Base-by-base conservation (phyloP, 78 protist species). In the Cavenderia fasciculata region DNA sequence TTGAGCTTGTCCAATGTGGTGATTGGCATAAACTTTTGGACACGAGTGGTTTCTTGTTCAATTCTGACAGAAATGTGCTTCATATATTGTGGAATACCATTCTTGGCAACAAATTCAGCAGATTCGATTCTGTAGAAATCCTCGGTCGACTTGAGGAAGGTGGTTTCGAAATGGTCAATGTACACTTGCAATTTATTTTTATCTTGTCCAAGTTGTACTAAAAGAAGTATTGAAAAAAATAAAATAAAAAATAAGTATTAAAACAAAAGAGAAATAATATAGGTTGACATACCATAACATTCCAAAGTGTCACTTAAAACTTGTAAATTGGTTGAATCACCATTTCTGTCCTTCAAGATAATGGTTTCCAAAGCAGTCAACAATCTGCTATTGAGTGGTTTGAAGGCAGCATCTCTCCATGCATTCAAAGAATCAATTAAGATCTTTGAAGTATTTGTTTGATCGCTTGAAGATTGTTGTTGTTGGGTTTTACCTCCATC, bases 121-220 rank as follows among this genome's bases (percentile, higher is more conserved):
- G 94, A 88, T 59, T 88, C 94, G 11, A 44, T 21, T 49, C 56
- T 72, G 49, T 72, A 88, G 40, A 77, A 88, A 4, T 40, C 36
- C 61, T 74, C 85, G 25, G 94, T 75, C 43, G 40, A 72, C 27
- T 16, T 6, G 7, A 88, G 66, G 77, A 88, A 88, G 36, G n/a
- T 57, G 12, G 51, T 41, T 62, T 88, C 94, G 76, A 88, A 88
- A 62, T 82, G 59, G 6, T 38, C n/a, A 70, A 76, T 75, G 47
- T 88, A 88, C 40, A 88, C 84, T 59, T 88, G 79, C 12, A 88
- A 59, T 65, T 88, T 72, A 51, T 88, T 78, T 31, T 78, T 88
- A 23, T 74, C 86, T 49, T 77, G 86, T 23, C 87, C 89, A 40
- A 78, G 56, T 69, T 70, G 94, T 36, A 74, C 89, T 70, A 59